These are phyloP conservation scores for Haplosporangium sp. DNA, from an alignment of 371 early-diverging fungal genomes.

Conservation along the genomic window DNA sequence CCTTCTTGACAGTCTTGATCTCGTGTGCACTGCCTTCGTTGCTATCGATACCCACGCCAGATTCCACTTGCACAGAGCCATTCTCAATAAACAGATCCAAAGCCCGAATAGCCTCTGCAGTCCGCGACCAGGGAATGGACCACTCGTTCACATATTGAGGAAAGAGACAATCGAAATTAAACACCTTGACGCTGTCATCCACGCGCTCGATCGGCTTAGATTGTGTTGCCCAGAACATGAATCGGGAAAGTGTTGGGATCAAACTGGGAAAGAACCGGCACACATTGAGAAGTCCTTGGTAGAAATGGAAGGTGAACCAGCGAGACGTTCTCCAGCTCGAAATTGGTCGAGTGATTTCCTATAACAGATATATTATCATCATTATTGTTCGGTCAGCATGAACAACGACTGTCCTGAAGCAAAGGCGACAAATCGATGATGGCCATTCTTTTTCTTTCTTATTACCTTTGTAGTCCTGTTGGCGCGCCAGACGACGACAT, in stretches of 20 bases:
- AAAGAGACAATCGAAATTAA: conserved; percentile 88
- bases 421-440: no score
- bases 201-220: conserved; percentile 62
- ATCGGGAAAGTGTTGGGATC: conserved; percentile 68
- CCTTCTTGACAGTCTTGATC: conserved; percentile 5
- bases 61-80: conserved; percentile 25
- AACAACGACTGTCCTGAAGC: neutral
- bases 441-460: neutral
- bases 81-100: conserved; percentile 70
- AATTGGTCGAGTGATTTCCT: conserved; percentile 15
- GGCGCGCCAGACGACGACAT: conserved; percentile 82
- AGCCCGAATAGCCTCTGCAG: conserved; percentile 71
- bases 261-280: conserved; percentile 68
- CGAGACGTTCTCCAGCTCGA: conserved; percentile 22
- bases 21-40: neutral
- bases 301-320: conserved; percentile 69
- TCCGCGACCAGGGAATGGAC: conserved; percentile 80
- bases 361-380: neutral
- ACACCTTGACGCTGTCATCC: conserved; percentile 77
- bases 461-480: conserved; percentile 68
- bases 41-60: neutral
- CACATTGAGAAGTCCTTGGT: conserved; percentile 74
- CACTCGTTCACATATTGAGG: conserved; percentile 89
- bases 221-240: conserved; percentile 66
- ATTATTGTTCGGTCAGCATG: no score